Evolutionary conservation across 2,329 filamentous ascomycete genomes (phyloP).

Genomic region (Penicillium hordei): DNA sequence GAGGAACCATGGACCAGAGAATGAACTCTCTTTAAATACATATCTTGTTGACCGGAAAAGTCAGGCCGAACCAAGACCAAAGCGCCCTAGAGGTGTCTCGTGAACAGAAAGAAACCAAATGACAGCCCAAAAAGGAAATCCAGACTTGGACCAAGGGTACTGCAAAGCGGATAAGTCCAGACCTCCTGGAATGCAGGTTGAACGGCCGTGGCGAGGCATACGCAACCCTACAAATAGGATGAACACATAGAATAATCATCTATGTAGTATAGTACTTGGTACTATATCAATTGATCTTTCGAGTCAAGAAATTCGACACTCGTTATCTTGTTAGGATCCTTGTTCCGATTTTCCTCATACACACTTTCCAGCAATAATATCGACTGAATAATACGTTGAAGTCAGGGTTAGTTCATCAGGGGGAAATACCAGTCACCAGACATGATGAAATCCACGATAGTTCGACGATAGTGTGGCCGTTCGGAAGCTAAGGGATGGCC

Average conservation of each 20-base stretch:
- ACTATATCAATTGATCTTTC: neutral
- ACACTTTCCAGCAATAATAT: neutral
- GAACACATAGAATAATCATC: neutral
- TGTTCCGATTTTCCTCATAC: neutral
- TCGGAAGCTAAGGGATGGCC: conserved; percentile 2
- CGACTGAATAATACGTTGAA: neutral
- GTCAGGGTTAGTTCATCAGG: neutral
- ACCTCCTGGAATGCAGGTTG: conserved; percentile 1
- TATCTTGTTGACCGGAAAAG: neutral
- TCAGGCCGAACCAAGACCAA: neutral
- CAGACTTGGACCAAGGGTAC: conserved; percentile 4
- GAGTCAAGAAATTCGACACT: neutral
- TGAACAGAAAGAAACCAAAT: conserved; percentile 6
- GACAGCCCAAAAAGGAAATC: conserved; percentile 7
- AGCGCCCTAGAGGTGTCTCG: conserved; percentile 2
- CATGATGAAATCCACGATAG: conserved; percentile 1
- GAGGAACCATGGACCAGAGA: neutral
- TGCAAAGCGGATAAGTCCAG: neutral
- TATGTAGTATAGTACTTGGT: neutral
- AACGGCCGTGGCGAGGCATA: conserved; percentile 6
- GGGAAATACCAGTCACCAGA: neutral
- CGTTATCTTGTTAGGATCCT: neutral
- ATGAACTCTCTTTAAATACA: conserved; percentile 5
- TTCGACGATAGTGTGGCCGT: neutral
- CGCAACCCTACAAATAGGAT: neutral